Percentiles rank a stretch among this genome's conserved stretches.
These are phyloP conservation scores for Cryphonectria carpinicola DNA, from an alignment of 2,329 filamentous ascomycete genomes.

Conservation along the genomic window DNA sequence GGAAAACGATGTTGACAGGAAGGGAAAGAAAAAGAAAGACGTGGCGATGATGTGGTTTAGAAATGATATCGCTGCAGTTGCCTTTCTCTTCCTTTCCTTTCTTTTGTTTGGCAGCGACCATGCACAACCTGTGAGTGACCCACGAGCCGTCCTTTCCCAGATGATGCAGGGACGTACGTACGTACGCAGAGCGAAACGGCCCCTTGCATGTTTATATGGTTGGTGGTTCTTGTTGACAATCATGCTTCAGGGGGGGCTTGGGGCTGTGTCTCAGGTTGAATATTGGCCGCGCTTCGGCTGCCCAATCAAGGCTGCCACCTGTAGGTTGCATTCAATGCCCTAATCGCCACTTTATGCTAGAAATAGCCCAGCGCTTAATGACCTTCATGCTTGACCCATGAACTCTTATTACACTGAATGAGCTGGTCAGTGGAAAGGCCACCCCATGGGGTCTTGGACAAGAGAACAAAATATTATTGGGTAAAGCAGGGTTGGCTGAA, in stretches of 20 bases:
- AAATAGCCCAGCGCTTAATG: background rate
- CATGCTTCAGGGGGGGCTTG: background rate
- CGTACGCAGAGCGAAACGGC: background rate
- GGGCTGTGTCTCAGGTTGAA: slow-evolving; percentile 8
- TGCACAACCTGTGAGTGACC: background rate
- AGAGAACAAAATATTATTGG: background rate
- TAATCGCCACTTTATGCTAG: background rate
- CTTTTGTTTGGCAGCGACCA: background rate
- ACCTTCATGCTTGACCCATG: background rate
- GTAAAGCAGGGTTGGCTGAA: background rate
- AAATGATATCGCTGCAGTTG: background rate
- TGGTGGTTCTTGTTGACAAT: background rate
- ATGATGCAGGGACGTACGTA: background rate
- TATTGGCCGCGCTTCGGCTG: slow-evolving; percentile 2
- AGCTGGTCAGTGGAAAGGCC: background rate
- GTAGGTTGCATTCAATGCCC: background rate
- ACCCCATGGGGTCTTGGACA: background rate
- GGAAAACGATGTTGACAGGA: slow-evolving; percentile 1
- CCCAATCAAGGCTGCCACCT: slow-evolving; percentile 1
- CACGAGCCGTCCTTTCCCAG: background rate
- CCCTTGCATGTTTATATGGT: slow-evolving; percentile 1
- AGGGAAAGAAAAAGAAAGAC: background rate
- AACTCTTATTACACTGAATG: background rate
- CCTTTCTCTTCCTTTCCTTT: background rate
- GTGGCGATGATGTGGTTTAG: background rate